phyloP scores from a whole-genome alignment of 1,284 basidiomycete genomes.

The Naganishia liquefaciens region DNA sequence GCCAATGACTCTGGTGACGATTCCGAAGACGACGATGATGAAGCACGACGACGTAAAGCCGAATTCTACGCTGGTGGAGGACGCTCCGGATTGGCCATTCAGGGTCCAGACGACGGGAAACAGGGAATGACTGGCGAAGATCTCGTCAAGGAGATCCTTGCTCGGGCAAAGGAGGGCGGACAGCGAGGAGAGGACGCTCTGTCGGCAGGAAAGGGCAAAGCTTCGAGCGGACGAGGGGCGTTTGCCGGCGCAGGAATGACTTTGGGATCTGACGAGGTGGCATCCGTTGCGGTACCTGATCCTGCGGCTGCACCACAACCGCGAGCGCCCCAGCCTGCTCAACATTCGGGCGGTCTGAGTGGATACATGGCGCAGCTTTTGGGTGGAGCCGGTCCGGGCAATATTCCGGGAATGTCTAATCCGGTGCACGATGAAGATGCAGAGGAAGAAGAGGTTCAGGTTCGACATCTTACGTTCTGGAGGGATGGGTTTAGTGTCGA shows the following conservation, averaged over 20 bases:
- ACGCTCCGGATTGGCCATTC: slow-evolving; percentile 79
- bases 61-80: slow-evolving; percentile 65
- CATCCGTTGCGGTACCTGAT: slow-evolving; percentile 71
- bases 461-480: slow-evolving; percentile 89
- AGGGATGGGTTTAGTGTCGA: slow-evolving; percentile 90
- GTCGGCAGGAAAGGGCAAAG: neutral
- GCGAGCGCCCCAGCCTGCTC: slow-evolving; percentile 24
- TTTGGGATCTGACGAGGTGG: slow-evolving; percentile 81
- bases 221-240: slow-evolving; percentile 27
- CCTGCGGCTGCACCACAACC: slow-evolving; percentile 54
- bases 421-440: slow-evolving; percentile 52
- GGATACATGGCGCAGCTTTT: slow-evolving; percentile 10
- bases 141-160: slow-evolving; percentile 77
- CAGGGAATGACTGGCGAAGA: slow-evolving; percentile 56
- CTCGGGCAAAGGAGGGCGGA: slow-evolving; percentile 74
- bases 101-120: slow-evolving; percentile 69
- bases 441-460: slow-evolving; percentile 64
- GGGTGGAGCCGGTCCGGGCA: slow-evolving; percentile 25
- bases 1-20: slow-evolving; percentile 13
- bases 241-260: slow-evolving; percentile 77
- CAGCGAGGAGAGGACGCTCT: neutral
- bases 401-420: slow-evolving; percentile 35
- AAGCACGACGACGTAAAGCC: slow-evolving; percentile 26
- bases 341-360: slow-evolving; percentile 14
- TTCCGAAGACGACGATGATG: slow-evolving; percentile 21